Evolutionary conservation across 306 rosid species (phyloP).

Genomic region (Pueraria montana): DNA sequence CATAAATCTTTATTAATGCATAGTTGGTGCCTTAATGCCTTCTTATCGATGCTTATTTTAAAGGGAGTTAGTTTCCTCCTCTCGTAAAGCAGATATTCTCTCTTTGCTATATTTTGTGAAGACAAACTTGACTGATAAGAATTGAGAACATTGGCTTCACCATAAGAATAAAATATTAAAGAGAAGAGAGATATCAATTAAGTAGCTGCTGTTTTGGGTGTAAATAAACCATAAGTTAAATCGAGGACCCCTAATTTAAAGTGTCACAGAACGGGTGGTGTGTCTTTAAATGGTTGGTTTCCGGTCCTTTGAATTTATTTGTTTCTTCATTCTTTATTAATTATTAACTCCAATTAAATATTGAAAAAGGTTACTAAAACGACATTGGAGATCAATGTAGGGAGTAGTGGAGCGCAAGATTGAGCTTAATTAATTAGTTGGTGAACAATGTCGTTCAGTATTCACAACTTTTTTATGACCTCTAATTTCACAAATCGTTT

Average conservation of each 20-base stretch:
- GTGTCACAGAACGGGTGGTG: not conserved
- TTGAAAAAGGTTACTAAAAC: conserved; percentile 9
- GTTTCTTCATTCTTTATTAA: conserved; percentile 21
- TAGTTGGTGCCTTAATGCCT: conserved; percentile 30
- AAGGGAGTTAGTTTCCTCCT: conserved; percentile 30
- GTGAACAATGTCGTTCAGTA: not conserved
- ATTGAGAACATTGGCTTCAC: conserved; percentile 2
- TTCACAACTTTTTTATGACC: not conserved
- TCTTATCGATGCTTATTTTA: conserved; percentile 32
- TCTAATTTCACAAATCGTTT: not conserved
- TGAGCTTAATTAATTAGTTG: conserved; percentile 8
- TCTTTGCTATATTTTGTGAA: conserved; percentile 20
- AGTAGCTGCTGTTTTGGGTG: not conserved
- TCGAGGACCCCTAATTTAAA: not conserved
- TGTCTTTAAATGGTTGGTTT: conserved; percentile 22
- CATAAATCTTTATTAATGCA: not conserved
- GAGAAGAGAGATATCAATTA: conserved; percentile 6
- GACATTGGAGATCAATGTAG: conserved; percentile 30
- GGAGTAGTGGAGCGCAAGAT: not conserved
- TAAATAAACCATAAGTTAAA: not conserved
- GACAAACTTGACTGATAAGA: conserved; percentile 39
- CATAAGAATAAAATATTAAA: conserved; percentile 28
- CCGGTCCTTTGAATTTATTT: not conserved
- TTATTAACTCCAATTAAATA: not conserved
- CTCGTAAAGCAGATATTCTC: conserved; percentile 45